These are phyloP conservation scores for Puccinia triticina DNA, from an alignment of 1,284 basidiomycete species.

Conservation along the genomic window DNA sequence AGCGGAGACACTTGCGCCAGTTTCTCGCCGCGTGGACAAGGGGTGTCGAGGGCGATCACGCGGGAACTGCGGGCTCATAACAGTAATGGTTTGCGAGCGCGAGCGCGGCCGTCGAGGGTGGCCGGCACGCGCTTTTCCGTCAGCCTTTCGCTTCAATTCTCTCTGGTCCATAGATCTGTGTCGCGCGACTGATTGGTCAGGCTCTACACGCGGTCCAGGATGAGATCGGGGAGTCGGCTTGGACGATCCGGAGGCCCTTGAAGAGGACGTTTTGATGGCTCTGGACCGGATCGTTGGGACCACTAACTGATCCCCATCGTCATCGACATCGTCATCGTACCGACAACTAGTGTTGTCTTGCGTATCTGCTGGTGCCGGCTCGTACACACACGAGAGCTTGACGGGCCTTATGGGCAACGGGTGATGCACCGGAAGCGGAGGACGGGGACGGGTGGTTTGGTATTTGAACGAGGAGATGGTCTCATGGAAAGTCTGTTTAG, in stretches of 20 bases:
- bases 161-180: not conserved
- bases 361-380: not conserved
- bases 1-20: not conserved
- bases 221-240: not conserved
- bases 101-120: not conserved
- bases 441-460: not conserved
- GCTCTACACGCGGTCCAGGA: not conserved
- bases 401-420: not conserved
- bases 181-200: not conserved
- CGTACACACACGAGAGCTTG: conserved; percentile 5
- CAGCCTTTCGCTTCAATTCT: not conserved
- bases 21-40: not conserved
- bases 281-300: conserved; percentile 7
- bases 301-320: not conserved
- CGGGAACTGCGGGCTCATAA: not conserved
- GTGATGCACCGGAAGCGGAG: not conserved
- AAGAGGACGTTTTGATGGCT: conserved; percentile 19
- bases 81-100: conserved; percentile 16
- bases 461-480: conserved; percentile 19
- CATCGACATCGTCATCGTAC: conserved; percentile 2
- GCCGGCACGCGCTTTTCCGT: not conserved
- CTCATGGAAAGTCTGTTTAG: conserved; percentile 15
- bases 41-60: no score
- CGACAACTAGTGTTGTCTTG: not conserved
- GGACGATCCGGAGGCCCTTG: not conserved